Evolutionary conservation across 2,329 filamentous ascomycete genomes (phyloP), one percentile per base, ranked within the genome.

Genomic region (Calonectria pseudoreteaudii): DNA sequence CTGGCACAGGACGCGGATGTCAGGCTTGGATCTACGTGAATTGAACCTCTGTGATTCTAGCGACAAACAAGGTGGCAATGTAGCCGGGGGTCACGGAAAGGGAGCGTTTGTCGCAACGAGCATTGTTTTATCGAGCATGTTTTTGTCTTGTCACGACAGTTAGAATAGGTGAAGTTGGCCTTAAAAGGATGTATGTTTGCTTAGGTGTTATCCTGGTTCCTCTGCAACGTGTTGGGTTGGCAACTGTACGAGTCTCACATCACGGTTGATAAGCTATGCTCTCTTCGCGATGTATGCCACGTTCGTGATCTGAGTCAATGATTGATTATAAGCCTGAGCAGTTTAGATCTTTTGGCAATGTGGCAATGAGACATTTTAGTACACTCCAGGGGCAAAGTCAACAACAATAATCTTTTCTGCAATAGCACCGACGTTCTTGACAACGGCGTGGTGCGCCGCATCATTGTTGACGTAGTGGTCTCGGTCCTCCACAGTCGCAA

Each of bases 391-490:
- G 13, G 53, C 53, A 62, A 92, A 93, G 82, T 93, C 91, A 5
- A 93, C 79, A 5, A 93, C 89, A 71, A 88, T 86, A 5, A 88
- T 87, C 77, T 89, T 89, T 71, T 89, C 84, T 30, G 92, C 79
- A 4, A 90, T 78, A 2, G 82, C 84, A 7, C 85, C 82, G 34
- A 90, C 79, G 72, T 84, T 87, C 74, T 88, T 84, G 26, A 90
- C 56, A 9, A 60, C 56, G 85, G 79, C 90, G 64, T 86, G 82
- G 81, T 95, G 93, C 18, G 83, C 89, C 0, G 92, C 92, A 76
- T 95, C 93, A 47, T 91, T 84, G 60, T 89, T 83, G 8, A 93
- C 83, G 80, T 95, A 95, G 78, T 94, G 95, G 72, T 91, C 88
- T 64, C 93, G 86, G 80, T 95, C 93, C 76, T 91, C 88, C 30